Evolutionary conservation across 768 basidiomycete species (phyloP).

Genomic region (Boletus subcaerulescens): DNA sequence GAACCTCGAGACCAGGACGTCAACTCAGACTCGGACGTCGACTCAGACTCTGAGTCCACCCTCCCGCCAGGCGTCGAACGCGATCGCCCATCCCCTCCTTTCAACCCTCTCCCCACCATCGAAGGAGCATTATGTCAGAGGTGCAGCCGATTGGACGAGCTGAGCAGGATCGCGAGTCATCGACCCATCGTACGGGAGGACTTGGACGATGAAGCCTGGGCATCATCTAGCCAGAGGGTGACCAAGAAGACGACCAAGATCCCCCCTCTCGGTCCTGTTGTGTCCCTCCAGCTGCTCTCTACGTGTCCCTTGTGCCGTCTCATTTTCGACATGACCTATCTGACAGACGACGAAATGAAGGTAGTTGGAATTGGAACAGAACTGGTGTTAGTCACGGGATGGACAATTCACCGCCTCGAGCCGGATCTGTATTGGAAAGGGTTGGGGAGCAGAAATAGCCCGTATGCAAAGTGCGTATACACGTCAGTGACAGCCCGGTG

Average conservation of each 20-base stretch:
- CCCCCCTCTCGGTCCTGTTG: not conserved
- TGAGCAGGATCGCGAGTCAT: not conserved
- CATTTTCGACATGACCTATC: slow-evolving; percentile 6
- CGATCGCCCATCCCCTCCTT: not conserved
- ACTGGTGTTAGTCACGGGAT: not conserved
- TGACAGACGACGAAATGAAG: slow-evolving; percentile 1
- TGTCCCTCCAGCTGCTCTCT: slow-evolving; percentile 4
- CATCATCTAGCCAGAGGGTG: not conserved
- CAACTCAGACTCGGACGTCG: no score
- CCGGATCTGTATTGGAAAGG: not conserved
- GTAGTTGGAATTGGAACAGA: not conserved
- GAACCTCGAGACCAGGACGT: not conserved
- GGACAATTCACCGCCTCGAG: slow-evolving; percentile 1
- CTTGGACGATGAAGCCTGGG: not conserved
- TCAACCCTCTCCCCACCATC: not conserved
- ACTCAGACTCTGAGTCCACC: not conserved
- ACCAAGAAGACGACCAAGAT: slow-evolving; percentile 2
- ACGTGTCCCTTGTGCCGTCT: slow-evolving; percentile 12
- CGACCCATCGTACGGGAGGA: slow-evolving; percentile 2
- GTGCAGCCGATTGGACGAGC: not conserved
- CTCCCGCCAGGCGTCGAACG: not conserved
- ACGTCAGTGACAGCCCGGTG: not conserved
- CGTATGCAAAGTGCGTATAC: slow-evolving; percentile 10
- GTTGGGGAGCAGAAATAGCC: not conserved
- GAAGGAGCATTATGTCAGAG: not conserved